Evolutionary conservation across 768 basidiomycete species (phyloP), one percentile per base, ranked within the genome.

Genomic region (Boletus huronensis): DNA sequence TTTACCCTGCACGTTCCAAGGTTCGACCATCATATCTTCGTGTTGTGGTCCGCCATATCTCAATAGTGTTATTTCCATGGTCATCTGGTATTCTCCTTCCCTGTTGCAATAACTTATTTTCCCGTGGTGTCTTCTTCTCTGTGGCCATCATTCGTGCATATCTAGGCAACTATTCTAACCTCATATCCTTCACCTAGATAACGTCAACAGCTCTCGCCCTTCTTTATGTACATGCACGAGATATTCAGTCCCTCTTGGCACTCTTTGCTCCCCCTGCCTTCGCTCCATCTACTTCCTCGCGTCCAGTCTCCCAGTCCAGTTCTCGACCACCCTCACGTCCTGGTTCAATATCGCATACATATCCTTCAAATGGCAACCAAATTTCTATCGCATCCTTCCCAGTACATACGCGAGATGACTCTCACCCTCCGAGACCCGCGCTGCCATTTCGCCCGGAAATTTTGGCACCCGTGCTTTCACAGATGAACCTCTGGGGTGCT

Each of bases 1-100:
- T 72, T 88, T 32, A 60, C 72, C 10, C 66, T 88, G 14, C 70
- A 64, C 70, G 0, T 67, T 87, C 51, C 68, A 89, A 34, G 72
- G 80, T 40, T 52, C 41, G 29, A 28, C 21, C 19, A 32, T 13
- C 35, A 19, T 36, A 11, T 21, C n/a, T 38, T 52, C 19, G n/a
- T 39, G 25, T 19, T 17, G n/a, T 19, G 49, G 28, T 28, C n/a
- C 28, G 25, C 23, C 29, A 17, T 40, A 16, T 31, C 14, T 35
- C 5, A 28, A 29, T 38, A 79, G 85, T 54, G 78, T 19, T 29
- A 2, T 29, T 55, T 21, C 9, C 26, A 25, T 36, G 34, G 90
- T 17, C 72, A 77, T 25, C 73, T 77, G 13, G 79, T 82, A 16
- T 82, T 80, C 65, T 67, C 8, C 23, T 44, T 28, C 14, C 23